These are phyloP conservation scores for Ambrosiella beaveri DNA, from an alignment of 2,329 filamentous ascomycete genomes.

Conservation along the genomic window DNA sequence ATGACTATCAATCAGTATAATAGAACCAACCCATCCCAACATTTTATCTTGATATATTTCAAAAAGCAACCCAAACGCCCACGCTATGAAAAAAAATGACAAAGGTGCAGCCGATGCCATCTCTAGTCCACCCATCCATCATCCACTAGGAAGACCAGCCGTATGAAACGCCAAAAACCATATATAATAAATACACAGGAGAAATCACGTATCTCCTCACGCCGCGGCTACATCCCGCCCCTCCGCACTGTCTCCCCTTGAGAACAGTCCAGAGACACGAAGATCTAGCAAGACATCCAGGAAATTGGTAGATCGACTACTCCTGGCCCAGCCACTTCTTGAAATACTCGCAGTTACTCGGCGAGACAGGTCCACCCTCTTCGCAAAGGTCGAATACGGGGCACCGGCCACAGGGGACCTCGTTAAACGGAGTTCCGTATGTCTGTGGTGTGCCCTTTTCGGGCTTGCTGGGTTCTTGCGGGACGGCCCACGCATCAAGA, in stretches of 20 bases:
- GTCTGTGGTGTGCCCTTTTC: slow-evolving; percentile 24
- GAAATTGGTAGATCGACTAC: slow-evolving; percentile 14
- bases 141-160: too few species aligned
- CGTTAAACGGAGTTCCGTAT: slow-evolving; percentile 57
- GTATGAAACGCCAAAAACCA: too few species aligned
- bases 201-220: background rate
- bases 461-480: slow-evolving; percentile 18
- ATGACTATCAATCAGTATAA: slow-evolving; percentile 5
- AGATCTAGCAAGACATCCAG: slow-evolving; percentile 1
- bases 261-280: background rate
- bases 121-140: too few species aligned
- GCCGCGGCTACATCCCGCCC: background rate
- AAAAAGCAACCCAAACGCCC: slow-evolving; percentile 11
- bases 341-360: slow-evolving; percentile 83
- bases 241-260: background rate
- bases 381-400: slow-evolving; percentile 88
- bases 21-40: slow-evolving; percentile 4
- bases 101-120: background rate
- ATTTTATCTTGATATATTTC: slow-evolving; percentile 7
- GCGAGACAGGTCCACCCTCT: slow-evolving; percentile 77
- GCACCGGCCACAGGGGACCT: slow-evolving; percentile 79
- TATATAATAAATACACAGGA: slow-evolving; percentile 3
- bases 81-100: slow-evolving; percentile 10
- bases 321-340: slow-evolving; percentile 55
- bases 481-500: slow-evolving; percentile 23